phyloP scores from a whole-genome alignment of 345 rosid species.

The Moringa oleifera region DNA sequence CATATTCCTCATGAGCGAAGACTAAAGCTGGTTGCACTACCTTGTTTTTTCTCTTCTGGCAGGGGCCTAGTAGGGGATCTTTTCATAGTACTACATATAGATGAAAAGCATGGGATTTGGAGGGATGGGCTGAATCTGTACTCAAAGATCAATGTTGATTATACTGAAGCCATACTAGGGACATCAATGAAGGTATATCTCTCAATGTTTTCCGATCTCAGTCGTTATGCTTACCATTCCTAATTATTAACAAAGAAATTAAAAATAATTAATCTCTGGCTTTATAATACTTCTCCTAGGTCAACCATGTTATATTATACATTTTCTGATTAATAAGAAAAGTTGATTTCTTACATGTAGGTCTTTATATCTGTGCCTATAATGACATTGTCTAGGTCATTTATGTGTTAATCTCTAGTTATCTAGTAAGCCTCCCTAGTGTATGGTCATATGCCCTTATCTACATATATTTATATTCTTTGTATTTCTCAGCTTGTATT shows the following conservation, averaged over 20 bases:
- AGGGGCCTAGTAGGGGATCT: constrained; percentile 79
- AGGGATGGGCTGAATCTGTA: constrained; percentile 79
- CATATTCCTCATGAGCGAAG: not conserved
- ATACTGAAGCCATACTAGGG: constrained; percentile 83
- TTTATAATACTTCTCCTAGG: not conserved
- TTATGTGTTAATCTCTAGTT: too few relatives aligned
- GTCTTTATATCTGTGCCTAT: too few relatives aligned
- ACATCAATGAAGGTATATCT: constrained; percentile 50
- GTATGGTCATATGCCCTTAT: too few relatives aligned
- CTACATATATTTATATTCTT: too few relatives aligned
- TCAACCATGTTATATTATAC: not conserved
- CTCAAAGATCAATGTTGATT: constrained; percentile 69
- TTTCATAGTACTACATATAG: constrained; percentile 55
- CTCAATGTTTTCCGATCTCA: not conserved
- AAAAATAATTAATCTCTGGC: not conserved
- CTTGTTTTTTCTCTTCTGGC: constrained; percentile 12
- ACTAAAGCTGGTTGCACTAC: not conserved
- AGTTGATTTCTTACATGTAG: too few relatives aligned
- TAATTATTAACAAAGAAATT: not conserved
- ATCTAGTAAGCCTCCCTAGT: too few relatives aligned
- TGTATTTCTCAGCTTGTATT: too few relatives aligned
- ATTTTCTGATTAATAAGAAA: too few relatives aligned
- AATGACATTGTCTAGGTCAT: too few relatives aligned
- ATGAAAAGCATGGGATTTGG: constrained; percentile 66
- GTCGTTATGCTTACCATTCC: not conserved